Evolutionary conservation across 306 rosid species (phyloP).

Genomic region (Rubus parviflorus): DNA sequence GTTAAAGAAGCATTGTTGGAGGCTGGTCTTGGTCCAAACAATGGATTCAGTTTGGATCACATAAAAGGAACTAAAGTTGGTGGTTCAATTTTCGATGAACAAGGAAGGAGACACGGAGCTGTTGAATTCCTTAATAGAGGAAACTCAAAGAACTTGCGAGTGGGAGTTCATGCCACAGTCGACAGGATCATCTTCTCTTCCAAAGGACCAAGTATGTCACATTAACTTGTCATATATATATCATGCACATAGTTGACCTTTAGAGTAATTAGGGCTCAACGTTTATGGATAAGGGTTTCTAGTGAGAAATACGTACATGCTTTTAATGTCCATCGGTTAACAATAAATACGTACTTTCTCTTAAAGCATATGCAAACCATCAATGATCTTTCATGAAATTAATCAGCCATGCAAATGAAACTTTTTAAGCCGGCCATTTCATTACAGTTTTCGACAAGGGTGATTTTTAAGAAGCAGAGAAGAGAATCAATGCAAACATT

Average conservation of each 20-base stretch:
- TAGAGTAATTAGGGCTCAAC: no score
- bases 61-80: constrained; percentile 16
- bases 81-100: constrained; percentile 15
- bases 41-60: constrained; percentile 21
- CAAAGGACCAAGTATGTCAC: not conserved
- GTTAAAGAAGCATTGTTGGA: constrained; percentile 19
- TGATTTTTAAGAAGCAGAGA: no score
- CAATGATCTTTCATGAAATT: no score
- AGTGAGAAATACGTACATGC: not conserved
- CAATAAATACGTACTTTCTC: no score
- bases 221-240: not conserved
- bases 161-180: constrained; percentile 26
- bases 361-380: no score
- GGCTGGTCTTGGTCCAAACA: constrained; percentile 14
- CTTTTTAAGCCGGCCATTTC: no score
- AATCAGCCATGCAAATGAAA: no score
- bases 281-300: no score
- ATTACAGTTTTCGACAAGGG: no score
- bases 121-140: constrained; percentile 31
- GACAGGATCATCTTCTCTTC: constrained; percentile 31
- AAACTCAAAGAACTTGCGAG: constrained; percentile 15
- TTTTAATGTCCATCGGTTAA: no score
- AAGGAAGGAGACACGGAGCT: constrained; percentile 31
- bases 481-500: no score
- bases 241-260: no score